phyloP scores from a whole-genome alignment of 2,329 filamentous ascomycete genomes.

The Hypoxylon sp. region DNA sequence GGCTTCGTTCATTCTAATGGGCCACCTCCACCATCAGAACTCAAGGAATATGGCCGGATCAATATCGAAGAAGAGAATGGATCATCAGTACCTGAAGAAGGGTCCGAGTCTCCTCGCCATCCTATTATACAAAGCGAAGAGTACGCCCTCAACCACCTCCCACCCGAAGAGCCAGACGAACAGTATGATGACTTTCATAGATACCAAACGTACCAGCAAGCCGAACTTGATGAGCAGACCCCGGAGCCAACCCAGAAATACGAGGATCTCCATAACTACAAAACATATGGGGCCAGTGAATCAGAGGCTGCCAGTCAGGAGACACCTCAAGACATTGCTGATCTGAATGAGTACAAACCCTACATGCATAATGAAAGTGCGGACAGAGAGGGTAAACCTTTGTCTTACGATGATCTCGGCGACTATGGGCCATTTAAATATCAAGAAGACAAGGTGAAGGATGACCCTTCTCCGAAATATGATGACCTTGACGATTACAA shows the following conservation, averaged over 20 bases:
- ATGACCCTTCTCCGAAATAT: slow-evolving; percentile 48
- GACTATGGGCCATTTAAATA: slow-evolving; percentile 48
- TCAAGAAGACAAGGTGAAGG: slow-evolving; percentile 43
- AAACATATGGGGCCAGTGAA: slow-evolving; percentile 43
- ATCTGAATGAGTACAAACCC: slow-evolving; percentile 52
- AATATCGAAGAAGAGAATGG: slow-evolving; percentile 42
- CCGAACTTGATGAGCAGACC: slow-evolving; percentile 36
- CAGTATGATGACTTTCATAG: slow-evolving; percentile 45
- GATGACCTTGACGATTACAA: slow-evolving; percentile 56
- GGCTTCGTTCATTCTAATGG: slow-evolving; percentile 47
- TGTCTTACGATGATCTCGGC: slow-evolving; percentile 51
- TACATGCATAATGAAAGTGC: slow-evolving; percentile 49
- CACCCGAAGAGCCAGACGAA: slow-evolving; percentile 42
- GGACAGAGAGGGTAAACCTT: slow-evolving; percentile 39
- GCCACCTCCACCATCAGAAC: slow-evolving; percentile 48
- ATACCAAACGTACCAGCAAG: slow-evolving; percentile 33
- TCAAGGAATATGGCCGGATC: slow-evolving; percentile 48
- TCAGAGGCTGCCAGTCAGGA: slow-evolving; percentile 27
- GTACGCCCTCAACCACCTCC: slow-evolving; percentile 46
- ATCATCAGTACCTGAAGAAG: background rate
- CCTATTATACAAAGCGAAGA: slow-evolving; percentile 42
- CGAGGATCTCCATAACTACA: slow-evolving; percentile 51
- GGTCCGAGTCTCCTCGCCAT: slow-evolving; percentile 10
- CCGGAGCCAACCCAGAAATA: slow-evolving; percentile 41
- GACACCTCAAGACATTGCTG: slow-evolving; percentile 44